These are phyloP conservation scores for Agrostemma githago DNA, from an alignment of 148 eudicot genomes.

Conservation along the genomic window DNA sequence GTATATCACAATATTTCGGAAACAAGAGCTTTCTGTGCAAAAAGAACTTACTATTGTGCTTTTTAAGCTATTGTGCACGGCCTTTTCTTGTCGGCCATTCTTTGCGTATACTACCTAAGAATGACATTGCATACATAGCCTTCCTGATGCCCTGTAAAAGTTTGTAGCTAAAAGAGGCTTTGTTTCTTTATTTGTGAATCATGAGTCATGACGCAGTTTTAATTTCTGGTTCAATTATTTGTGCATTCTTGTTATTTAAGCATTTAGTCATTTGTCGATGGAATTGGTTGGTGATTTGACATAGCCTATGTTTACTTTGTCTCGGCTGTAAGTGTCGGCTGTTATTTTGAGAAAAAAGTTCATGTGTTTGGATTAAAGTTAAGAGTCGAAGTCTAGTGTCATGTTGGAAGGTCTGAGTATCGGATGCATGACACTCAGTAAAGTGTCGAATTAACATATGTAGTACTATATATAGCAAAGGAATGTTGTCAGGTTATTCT, in stretches of 20 bases:
- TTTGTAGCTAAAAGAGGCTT: neutral
- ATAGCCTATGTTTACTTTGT: too few species aligned
- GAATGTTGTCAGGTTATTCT: slow-evolving; percentile 1
- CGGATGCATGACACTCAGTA: neutral
- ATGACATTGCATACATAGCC: neutral
- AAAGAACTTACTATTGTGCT: neutral
- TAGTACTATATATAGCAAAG: neutral
- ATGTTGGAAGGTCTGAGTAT: neutral
- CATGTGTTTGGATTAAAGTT: neutral
- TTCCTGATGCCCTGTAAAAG: neutral
- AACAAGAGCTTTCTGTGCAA: neutral
- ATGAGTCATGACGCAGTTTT: neutral
- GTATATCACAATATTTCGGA: neutral
- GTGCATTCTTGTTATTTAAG: neutral
- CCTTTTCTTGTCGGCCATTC: slow-evolving; percentile 5
- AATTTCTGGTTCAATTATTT: neutral
- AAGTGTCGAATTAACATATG: neutral
- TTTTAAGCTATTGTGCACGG: neutral
- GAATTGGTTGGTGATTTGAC: neutral
- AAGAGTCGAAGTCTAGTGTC: neutral
- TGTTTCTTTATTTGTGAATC: neutral
- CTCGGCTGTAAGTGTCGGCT: neutral
- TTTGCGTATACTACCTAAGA: neutral
- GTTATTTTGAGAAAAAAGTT: neutral
- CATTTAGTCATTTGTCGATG: neutral